Conservation (phyloP, 176 grass and related monocot genomes). For the Oryza meridionalis region DNA sequence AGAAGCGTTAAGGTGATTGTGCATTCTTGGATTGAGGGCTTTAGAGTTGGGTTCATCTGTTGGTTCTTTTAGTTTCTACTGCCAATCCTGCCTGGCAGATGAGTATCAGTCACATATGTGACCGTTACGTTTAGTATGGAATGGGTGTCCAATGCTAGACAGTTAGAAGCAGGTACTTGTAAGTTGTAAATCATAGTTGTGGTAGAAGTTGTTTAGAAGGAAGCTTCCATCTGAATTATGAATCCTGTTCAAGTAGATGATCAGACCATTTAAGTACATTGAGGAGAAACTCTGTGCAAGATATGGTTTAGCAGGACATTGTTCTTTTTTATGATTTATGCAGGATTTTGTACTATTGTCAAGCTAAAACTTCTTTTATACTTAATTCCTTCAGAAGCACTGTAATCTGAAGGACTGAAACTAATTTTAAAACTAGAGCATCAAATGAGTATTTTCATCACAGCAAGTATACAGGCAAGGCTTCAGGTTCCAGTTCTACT, state of each 20-base stretch:
- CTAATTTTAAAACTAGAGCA: conserved; percentile 19
- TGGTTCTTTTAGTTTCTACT: background rate
- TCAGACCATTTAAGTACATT: background rate
- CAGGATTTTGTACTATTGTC: background rate
- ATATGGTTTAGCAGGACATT: conserved; percentile 18
- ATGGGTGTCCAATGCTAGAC: background rate
- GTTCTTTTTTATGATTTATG: background rate
- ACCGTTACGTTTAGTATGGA: conserved; percentile 2
- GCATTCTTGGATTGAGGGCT: background rate
- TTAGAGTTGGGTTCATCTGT: background rate
- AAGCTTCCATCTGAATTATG: conserved; percentile 7
- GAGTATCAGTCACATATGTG: background rate
- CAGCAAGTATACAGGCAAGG: conserved; percentile 1
- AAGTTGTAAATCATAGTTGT: background rate
- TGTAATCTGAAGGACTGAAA: background rate
- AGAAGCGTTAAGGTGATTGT: background rate
- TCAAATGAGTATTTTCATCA: conserved; percentile 5
- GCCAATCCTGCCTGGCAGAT: background rate
- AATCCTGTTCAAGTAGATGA: conserved; percentile 1
- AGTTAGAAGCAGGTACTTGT: conserved; percentile 9
- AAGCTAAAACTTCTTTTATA: background rate
- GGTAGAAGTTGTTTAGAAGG: conserved; percentile 10
- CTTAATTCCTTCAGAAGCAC: background rate
- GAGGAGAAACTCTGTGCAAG: background rate
- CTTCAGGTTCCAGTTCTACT: conserved; percentile 47